Evolutionary conservation across 768 basidiomycete genomes (phyloP), one percentile per base, ranked within the genome.

Genomic region (Trametes cinnabarina): DNA sequence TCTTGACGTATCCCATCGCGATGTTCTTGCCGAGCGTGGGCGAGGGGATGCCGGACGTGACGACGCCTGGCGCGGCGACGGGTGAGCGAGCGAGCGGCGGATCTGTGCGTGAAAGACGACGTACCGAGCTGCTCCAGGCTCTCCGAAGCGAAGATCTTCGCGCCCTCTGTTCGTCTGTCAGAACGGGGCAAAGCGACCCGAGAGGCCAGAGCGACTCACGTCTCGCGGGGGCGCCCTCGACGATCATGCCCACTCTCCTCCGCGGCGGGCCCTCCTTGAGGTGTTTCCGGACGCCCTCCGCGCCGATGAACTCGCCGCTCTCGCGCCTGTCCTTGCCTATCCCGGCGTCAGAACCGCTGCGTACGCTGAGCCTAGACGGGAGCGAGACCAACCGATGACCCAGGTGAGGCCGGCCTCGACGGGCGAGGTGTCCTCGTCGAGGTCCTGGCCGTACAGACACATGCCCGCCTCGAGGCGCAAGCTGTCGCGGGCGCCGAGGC

Each of bases 31-130:
- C 84, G 3, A 94, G 77, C 1, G 92, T 88, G 0, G 95, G 96
- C 0, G 94, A 94, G 14, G 97, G 97, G 61, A 98, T 97, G 44
- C 96, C 97, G 0, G 94, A 98, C 0, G 95, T 99, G 44, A 98
- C 82, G 12, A 73, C 69, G 34, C 93, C 92, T 84, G 69, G 42
- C 17, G 28, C 28, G 43, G 48, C 59, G 43, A 14, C 22, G 11
- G 50, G 35, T 22, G 44, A 6, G 10, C 2, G 0, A 4, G 30
- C 12, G n/a, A 2, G 15, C 7, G 20, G 3, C 5, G 11, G 30
- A 32, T 32, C 30, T 12, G 49, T 28, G 8, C 15, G 50, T 65
- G 28, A 23, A 39, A 11, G 20, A 37, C 23, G 44, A 75, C 81
- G 60, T 25, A 86, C 92, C 90, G 34, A 94, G 77, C 37, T 75